These are phyloP conservation scores for Cladosporium sp. DNA, from an alignment of 2,329 filamentous ascomycete genomes.

Conservation along the genomic window DNA sequence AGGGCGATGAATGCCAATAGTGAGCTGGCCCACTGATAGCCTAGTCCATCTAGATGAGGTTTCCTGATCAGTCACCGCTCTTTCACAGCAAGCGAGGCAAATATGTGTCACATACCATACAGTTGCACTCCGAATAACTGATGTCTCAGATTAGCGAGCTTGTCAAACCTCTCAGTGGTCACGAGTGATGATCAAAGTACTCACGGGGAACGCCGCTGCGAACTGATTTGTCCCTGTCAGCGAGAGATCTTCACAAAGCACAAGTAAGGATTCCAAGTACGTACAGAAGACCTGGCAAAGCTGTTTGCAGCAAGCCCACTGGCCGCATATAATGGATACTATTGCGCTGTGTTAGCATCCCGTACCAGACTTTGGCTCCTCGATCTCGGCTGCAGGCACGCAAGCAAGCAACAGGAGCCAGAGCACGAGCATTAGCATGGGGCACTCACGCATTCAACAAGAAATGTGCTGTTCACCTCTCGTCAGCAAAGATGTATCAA, in stretches of 20 bases:
- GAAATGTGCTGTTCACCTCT: conserved; percentile 69
- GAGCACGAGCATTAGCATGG: background rate
- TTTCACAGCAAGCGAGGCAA: conserved; percentile 31
- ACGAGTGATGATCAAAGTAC: conserved; percentile 18
- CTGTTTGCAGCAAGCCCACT: conserved; percentile 54
- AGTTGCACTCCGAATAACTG: conserved; percentile 54
- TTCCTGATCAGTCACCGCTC: conserved; percentile 46
- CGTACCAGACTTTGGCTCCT: conserved; percentile 6
- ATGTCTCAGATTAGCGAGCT: conserved; percentile 20
- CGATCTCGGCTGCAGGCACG: conserved; percentile 18
- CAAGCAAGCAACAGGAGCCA: background rate
- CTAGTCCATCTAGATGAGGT: conserved; percentile 36
- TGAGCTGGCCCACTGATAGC: conserved; percentile 54
- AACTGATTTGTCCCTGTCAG: conserved; percentile 33
- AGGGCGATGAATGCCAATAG: conserved; percentile 51
- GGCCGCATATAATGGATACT: conserved; percentile 54
- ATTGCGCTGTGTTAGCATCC: conserved; percentile 15
- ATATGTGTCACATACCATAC: conserved; percentile 42
- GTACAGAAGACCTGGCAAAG: conserved; percentile 48
- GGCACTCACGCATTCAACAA: conserved; percentile 62
- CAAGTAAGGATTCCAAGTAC: background rate
- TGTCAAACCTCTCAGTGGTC: conserved; percentile 1
- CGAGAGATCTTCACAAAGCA: background rate
- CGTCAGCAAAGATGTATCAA: conserved; percentile 23
- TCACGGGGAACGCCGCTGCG: conserved; percentile 49